Base-by-base conservation (phyloP, 192 early-diverging fungal species). In the Coemansia sp. region DNA sequence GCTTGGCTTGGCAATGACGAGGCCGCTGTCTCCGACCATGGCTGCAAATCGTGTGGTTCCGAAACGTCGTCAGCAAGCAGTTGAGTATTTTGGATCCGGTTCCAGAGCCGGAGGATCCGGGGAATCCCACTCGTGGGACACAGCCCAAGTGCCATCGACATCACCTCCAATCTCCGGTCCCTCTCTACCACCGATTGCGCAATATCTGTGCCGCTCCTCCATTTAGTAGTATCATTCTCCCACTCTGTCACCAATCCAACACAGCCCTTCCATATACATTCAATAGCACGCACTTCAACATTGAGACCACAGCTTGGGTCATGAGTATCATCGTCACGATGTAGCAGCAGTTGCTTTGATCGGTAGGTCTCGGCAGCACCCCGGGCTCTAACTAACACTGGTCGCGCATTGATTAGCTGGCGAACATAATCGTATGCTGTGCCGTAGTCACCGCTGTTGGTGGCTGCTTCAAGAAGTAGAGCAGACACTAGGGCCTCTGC, bases 121-220 rank as follows among this genome's bases (percentile, higher is more conserved):
- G 75, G 66, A 18, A 77, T 67, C 15, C 72, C 64, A 42, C 48
- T 42, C 6, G 66, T 57, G 16, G 75, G 75, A 26, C 75, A 77
- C 62, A 77, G 42, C 22, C 75, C 58, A 36, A 77, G 69, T 8
- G 75, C 75, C 61, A 77, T 16, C 18, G 75, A 63, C 55, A 68
- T 54, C 1, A 66, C 75, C 21, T 67, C 69, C 21, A 64, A 61
- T 16, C 57, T 37, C 32, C 66, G 64, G 42, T 72, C 69, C 5
- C 41, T 8, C 12, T 10, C 52, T 3, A 59, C 37, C 13, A 7
- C 21, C 2, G 21, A 13, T n/a, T 41, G 56, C 22, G 57, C 41
- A 54, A 40, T 37, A 43, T 22, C 47, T 1, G 15, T 49, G 47
- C 47, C 18, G 47, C 47, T 49, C 15, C 16, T n/a, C 47, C 47